Evolutionary conservation across 2,329 filamentous ascomycete species (phyloP), one percentile per base, ranked within the genome.

Genomic region (Alternaria sp.): DNA sequence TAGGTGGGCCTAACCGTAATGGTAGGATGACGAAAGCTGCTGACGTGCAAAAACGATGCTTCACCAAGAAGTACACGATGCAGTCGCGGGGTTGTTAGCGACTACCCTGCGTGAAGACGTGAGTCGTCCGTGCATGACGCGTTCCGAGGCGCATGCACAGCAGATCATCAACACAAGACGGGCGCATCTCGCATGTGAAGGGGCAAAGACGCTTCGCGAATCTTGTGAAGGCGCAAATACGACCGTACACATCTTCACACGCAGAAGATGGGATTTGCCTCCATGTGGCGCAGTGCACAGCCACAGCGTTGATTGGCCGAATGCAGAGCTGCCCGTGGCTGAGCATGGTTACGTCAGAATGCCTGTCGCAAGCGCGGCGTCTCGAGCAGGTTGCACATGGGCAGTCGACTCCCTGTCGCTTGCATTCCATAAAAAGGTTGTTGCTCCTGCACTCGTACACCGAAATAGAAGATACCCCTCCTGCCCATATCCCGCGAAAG

Each of bases 401-500:
- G 23, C 30, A 44, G 26, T 60, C 30, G 59, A 15, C 28, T 58
- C 59, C 47, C 47, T 59, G 28, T 51, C 62, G 46, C 59, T 45
- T 61, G 64, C 64, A 59, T 45, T 56, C 61, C 57, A 67, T 63
- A 67, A 68, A 65, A 65, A 57, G 59, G 26, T 26, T 7, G 30
- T 54, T 57, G 28, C 54, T 53, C 23, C 65, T 61, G 55, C 57
- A 40, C 43, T 28, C 47, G 13, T 53, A 47, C 44, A 21, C 50
- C 25, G 63, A 67, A 63, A 63, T 63, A 70, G 62, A 65, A 53
- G 50, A 55, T 57, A 62, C 63, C 66, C 66, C 66, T 63, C 64
- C 51, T 60, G 47, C 46, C n/a, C 17, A 30, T 51, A 52, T 25
- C 15, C 32, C 51, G 25, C 46, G 30, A 30, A 15, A 45, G 26